phyloP scores from a whole-genome alignment of 768 basidiomycete species.

The Coprinellus aureogranulatus region DNA sequence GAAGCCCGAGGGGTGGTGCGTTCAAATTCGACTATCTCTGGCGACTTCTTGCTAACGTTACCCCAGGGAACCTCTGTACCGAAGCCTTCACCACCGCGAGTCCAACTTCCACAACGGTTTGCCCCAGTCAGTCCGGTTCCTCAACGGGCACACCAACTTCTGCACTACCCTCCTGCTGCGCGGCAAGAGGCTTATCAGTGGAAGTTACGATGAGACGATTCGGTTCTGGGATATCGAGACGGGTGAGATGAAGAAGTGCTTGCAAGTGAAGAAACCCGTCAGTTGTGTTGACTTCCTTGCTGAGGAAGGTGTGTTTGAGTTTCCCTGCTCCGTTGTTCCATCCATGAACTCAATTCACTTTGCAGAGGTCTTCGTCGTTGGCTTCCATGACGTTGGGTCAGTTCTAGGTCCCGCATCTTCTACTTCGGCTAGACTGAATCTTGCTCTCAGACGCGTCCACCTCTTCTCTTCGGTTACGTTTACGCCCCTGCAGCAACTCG shows the following conservation, averaged over 20 bases:
- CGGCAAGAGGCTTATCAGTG: constrained; percentile 82
- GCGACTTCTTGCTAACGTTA: background rate
- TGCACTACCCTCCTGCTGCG: constrained; percentile 78
- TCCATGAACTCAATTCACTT: background rate
- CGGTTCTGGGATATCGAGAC: constrained; percentile 84
- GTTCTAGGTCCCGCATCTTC: constrained; percentile 19
- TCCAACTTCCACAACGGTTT: constrained; percentile 75
- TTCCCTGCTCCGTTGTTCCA: background rate
- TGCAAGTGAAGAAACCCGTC: constrained; percentile 85
- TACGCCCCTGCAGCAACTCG: constrained; percentile 77
- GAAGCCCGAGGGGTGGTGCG: constrained; percentile 71
- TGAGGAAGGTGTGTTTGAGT: constrained; percentile 58
- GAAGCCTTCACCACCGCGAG: constrained; percentile 81
- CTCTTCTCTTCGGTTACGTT: constrained; percentile 85
- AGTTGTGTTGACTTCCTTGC: constrained; percentile 85
- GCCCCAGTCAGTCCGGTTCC: constrained; percentile 74
- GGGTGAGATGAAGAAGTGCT: constrained; percentile 64
- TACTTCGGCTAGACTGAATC: background rate
- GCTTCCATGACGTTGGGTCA: constrained; percentile 89
- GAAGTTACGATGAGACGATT: constrained; percentile 90
- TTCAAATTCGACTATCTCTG: background rate
- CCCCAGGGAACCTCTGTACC: constrained; percentile 60
- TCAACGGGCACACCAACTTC: constrained; percentile 83
- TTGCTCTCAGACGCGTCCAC: constrained; percentile 67
- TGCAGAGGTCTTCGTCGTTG: constrained; percentile 84